These are phyloP conservation scores for Melaleuca alternifolia DNA, from an alignment of 345 rosid genomes.

Conservation along the genomic window DNA sequence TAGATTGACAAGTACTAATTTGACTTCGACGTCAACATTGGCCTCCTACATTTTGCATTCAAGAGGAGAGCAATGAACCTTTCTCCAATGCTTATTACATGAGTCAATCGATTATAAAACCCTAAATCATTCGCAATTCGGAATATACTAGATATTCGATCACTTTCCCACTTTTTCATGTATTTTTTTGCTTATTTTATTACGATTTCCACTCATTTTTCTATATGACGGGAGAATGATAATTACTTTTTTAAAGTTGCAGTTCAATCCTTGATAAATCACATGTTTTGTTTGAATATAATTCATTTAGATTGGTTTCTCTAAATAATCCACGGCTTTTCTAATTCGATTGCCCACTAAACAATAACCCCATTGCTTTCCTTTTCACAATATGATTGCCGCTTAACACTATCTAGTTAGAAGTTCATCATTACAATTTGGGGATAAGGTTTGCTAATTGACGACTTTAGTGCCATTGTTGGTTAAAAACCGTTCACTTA, in stretches of 20 bases:
- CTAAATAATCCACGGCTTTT: background rate
- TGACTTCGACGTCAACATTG: background rate
- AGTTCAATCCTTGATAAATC: too few relatives aligned
- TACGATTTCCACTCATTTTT: too few relatives aligned
- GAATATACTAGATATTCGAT: background rate
- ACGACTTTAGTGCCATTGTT: background rate
- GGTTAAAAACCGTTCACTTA: too few relatives aligned
- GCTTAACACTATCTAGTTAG: background rate
- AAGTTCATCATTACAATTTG: background rate
- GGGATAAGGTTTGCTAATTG: background rate
- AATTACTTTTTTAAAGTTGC: background rate
- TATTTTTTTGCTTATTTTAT: too few relatives aligned
- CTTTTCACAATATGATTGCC: background rate
- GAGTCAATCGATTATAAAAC: too few relatives aligned
- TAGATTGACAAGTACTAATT: background rate
- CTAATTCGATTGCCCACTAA: background rate
- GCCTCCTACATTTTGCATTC: background rate
- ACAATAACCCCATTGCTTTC: background rate
- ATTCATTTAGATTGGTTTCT: too few relatives aligned
- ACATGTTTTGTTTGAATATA: background rate
- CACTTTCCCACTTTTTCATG: background rate
- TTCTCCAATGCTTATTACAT: background rate
- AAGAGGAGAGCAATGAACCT: background rate
- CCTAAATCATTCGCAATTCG: rapidly evolving
- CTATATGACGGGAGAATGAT: background rate